Percentiles rank a stretch among this genome's conserved stretches.
Conservation (phyloP, 1,284 basidiomycete species). For the Boletellus sp. region DNA sequence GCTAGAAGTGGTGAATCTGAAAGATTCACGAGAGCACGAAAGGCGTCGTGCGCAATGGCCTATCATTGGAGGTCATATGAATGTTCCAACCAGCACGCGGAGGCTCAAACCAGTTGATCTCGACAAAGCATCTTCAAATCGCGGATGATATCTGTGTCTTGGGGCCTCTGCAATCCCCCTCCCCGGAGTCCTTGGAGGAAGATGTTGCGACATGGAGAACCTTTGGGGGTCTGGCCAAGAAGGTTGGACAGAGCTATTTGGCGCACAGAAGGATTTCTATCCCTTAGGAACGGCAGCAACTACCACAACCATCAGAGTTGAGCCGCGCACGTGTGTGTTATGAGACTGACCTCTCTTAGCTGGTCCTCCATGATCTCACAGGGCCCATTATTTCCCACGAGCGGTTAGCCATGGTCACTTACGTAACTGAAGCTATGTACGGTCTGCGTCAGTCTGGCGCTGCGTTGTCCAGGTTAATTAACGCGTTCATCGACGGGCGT, state of each 20-base stretch:
- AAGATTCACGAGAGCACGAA: conserved; percentile 91
- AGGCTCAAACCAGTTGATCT: conserved; percentile 69
- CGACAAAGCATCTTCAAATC: conserved; percentile 84
- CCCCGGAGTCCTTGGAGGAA: conserved; percentile 62
- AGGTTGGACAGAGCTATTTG: conserved; percentile 85
- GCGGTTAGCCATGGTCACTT: conserved; percentile 8
- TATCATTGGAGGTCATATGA: conserved; percentile 33
- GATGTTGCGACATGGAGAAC: conserved; percentile 67
- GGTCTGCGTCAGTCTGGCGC: not conserved
- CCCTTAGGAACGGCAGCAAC: conserved; percentile 83
- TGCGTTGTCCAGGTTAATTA: conserved; percentile 14
- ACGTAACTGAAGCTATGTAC: conserved; percentile 13
- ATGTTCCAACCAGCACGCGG: conserved; percentile 8
- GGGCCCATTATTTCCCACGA: conserved; percentile 20
- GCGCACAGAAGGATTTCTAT: conserved; percentile 83
- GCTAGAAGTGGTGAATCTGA: conserved; percentile 80
- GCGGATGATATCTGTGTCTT: conserved; percentile 65
- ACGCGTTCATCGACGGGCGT: conserved; percentile 17
- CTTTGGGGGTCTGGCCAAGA: conserved; percentile 73
- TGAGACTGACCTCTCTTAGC: conserved; percentile 50
- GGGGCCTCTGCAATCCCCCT: conserved; percentile 51
- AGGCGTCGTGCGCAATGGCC: conserved; percentile 93
- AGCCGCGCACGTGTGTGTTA: conserved; percentile 4
- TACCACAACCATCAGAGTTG: conserved; percentile 35
- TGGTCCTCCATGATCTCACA: conserved; percentile 49